A percentile compares a stretch with the other conserved stretches of the same genome.
phyloP scores from a whole-genome alignment of 2,329 filamentous ascomycete genomes.

The Myriosclerotinia scirpicola region DNA sequence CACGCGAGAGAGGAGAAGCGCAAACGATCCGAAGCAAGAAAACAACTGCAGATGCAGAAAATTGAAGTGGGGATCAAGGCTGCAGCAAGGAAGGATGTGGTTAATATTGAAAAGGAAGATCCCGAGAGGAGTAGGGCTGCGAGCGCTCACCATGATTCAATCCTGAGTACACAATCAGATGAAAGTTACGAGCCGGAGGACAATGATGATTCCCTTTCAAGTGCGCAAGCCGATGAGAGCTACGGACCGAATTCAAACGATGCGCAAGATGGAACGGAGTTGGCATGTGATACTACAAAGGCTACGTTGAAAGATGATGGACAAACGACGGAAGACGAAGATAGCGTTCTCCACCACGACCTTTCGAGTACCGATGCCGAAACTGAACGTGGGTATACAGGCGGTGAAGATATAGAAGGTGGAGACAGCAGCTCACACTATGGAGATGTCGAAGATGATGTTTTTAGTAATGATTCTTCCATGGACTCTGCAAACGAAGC shows the following conservation, averaged over 20 bases:
- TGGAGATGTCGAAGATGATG: constrained; percentile 41
- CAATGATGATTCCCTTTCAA: constrained; percentile 21
- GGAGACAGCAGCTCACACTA: constrained; percentile 40
- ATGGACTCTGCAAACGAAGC: constrained; percentile 38
- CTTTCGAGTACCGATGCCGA: constrained; percentile 13
- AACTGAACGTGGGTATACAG: constrained; percentile 8
- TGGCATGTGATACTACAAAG: constrained; percentile 29
- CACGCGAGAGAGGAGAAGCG: constrained; percentile 28
- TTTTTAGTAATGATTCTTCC: constrained; percentile 38
- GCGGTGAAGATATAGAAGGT: constrained; percentile 23
- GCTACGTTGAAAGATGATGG: constrained; percentile 28
- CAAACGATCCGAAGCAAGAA: constrained; percentile 26
- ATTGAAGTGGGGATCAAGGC: constrained; percentile 56
- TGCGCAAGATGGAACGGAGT: constrained; percentile 30
- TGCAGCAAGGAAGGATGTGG: constrained; percentile 53
- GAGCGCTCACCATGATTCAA: constrained; percentile 38
- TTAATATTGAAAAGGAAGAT: constrained; percentile 47
- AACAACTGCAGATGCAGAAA: constrained; percentile 34
- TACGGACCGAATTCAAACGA: constrained; percentile 33
- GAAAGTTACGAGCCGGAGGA: constrained; percentile 35
- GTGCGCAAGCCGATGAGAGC: constrained; percentile 35
- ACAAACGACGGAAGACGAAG: constrained; percentile 25
- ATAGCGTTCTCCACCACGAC: constrained; percentile 20
- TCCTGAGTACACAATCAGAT: constrained; percentile 41
- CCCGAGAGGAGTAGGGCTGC: constrained; percentile 21